These are phyloP conservation scores for Arabidopsis hybrid DNA, from an alignment of 441 rosid species.

Conservation along the genomic window DNA sequence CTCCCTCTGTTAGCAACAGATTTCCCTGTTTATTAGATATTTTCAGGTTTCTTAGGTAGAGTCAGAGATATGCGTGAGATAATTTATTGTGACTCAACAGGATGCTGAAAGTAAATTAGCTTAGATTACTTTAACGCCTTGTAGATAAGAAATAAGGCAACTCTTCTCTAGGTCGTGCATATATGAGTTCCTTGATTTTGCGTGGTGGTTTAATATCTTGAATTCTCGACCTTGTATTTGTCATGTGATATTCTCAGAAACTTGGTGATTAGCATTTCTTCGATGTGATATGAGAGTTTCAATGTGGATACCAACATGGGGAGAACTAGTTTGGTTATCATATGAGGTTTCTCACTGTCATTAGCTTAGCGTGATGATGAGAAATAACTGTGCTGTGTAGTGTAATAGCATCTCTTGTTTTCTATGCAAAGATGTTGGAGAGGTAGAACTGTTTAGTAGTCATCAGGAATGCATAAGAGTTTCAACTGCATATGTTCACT, in stretches of 20 bases:
- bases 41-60: slow-evolving; percentile 22
- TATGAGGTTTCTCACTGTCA: slow-evolving; percentile 24
- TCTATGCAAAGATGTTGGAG: slow-evolving; percentile 6
- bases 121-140: background rate
- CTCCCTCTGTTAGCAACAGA: background rate
- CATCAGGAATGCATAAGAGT: background rate
- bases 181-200: background rate
- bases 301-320: slow-evolving; percentile 16
- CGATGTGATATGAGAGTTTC: background rate
- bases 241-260: slow-evolving; percentile 3
- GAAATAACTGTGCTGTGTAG: slow-evolving; percentile 3
- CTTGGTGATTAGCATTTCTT: slow-evolving; percentile 12
- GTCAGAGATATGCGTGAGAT: background rate
- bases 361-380: slow-evolving; percentile 22
- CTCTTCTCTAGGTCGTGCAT: slow-evolving; percentile 7
- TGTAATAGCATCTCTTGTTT: slow-evolving; percentile 13
- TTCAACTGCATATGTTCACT: background rate
- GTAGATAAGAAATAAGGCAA: background rate
- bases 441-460: slow-evolving; percentile 11
- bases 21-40: background rate
- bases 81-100: background rate
- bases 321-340: background rate
- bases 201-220: background rate
- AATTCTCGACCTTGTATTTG: background rate
- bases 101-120: background rate